Base-by-base conservation (phyloP, 495 filamentous ascomycete genomes). In the Aspergillus cavernicola region DNA sequence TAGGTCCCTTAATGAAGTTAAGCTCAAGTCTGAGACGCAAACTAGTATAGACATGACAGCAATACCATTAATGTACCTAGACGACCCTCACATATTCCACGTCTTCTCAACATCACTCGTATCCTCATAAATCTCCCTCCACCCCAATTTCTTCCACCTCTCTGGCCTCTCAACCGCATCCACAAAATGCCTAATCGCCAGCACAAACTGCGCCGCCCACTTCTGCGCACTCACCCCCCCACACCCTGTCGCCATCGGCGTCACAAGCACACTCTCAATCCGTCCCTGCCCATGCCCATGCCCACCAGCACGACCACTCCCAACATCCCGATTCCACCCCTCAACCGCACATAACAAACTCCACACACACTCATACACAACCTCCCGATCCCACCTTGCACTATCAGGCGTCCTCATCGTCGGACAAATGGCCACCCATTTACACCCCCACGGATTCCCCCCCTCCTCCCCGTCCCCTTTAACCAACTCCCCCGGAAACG, bases 291-390 rank as follows among this genome's bases (percentile, higher is more conserved):
- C 18, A 26, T 38, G 6, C 3, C 36, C 13, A 40, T 40, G 10
- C 19, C 2, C 31, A 8, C 18, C 4, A n/a, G 18, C 29, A 22
- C 10, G 5, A 7, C 19, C 28, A 22, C 32, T 35, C 23, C n/a
- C 35, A 28, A 28, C 10, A 3, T 19, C 46, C 23, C 67, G 63
- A 60, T 81, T 80, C 54, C 69, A 66, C 9, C 69, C 65, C 46
- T 78, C 73, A 19, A 80, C 51, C 50, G 70, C 61, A 58, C 66
- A 71, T 35, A 81, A 32, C 55, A 81, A 51, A 56, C 72, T 73
- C 78, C 78, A 80, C 1, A 75, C 58, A 63, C 78, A 76, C 58
- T 80, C 70, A 52, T 77, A 80, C 16, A 79, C 72, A n/a, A 81
- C 64, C 61, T 80, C 78, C 2, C 73, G 70, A 55, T 81, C 72